phyloP scores from a whole-genome alignment of 768 basidiomycete genomes.

The Terana coerulea region DNA sequence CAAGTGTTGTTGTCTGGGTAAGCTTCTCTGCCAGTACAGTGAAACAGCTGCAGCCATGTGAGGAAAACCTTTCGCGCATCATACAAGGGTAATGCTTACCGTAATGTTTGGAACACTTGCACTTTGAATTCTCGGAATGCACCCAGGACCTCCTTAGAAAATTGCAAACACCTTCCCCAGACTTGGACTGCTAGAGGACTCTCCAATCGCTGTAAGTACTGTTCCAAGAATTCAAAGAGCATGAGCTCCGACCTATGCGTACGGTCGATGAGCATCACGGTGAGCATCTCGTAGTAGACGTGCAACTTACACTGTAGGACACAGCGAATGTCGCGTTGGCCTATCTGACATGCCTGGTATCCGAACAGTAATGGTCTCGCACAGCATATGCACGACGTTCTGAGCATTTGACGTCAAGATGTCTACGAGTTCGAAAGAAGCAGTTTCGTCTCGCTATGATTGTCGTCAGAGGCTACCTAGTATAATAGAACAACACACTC shows the following conservation, averaged over 20 bases:
- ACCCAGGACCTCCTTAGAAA: slow-evolving; percentile 75
- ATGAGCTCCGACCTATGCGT: slow-evolving; percentile 56
- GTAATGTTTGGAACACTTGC: slow-evolving; percentile 67
- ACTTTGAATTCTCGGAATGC: slow-evolving; percentile 64
- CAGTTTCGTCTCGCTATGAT: slow-evolving; percentile 26
- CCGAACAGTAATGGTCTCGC: slow-evolving; percentile 73
- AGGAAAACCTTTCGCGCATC: not conserved
- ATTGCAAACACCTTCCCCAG: slow-evolving; percentile 74
- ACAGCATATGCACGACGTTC: slow-evolving; percentile 82
- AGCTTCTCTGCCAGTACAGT: slow-evolving; percentile 79
- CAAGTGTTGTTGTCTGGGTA: slow-evolving; percentile 85
- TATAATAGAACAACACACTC: slow-evolving; percentile 20
- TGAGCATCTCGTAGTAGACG: too few species aligned
- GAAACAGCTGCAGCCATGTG: slow-evolving; percentile 50
- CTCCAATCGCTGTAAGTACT: slow-evolving; percentile 79
- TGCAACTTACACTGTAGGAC: slow-evolving; percentile 57
- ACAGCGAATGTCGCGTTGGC: slow-evolving; percentile 58
- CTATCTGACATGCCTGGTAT: slow-evolving; percentile 53
- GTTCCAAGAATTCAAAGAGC: slow-evolving; percentile 86
- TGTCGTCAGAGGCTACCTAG: not conserved
- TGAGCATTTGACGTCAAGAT: slow-evolving; percentile 81
- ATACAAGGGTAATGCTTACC: slow-evolving; percentile 39
- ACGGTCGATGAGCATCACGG: not conserved
- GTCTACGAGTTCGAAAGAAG: slow-evolving; percentile 81
- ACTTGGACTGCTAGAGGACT: slow-evolving; percentile 91